Conservation (phyloP, 2,329 filamentous ascomycete species). For the Chaetomiaceae sp. region DNA sequence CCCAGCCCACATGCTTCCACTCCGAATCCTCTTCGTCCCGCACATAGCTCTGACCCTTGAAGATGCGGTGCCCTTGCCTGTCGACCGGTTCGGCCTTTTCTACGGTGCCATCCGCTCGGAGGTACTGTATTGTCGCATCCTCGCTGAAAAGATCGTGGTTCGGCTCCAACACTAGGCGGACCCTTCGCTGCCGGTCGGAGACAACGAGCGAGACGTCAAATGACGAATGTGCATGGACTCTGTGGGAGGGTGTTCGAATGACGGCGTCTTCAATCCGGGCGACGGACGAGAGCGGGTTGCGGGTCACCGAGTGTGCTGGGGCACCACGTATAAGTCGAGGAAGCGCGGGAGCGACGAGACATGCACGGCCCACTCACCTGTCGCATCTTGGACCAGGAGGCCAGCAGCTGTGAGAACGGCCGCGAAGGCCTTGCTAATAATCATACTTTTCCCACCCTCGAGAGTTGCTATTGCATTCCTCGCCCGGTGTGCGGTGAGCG, state of each 20-base stretch:
- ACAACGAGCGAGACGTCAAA: slow-evolving; percentile 83
- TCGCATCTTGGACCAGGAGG: slow-evolving; percentile 22
- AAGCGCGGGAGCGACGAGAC: background rate
- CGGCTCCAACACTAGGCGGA: slow-evolving; percentile 78
- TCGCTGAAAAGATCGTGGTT: slow-evolving; percentile 85
- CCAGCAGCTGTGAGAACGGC: slow-evolving; percentile 24
- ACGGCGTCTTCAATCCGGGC: slow-evolving; percentile 66
- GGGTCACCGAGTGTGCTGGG: slow-evolving; percentile 62
- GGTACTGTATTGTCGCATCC: slow-evolving; percentile 65
- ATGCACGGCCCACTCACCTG: slow-evolving; percentile 20
- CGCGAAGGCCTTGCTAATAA: slow-evolving; percentile 27
- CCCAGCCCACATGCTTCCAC: slow-evolving; percentile 83
- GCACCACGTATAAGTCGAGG: slow-evolving; percentile 1
- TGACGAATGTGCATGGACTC: slow-evolving; percentile 69
- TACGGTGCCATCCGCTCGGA: slow-evolving; percentile 66
- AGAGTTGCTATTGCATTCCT: slow-evolving; percentile 6
- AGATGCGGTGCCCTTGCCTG: slow-evolving; percentile 72
- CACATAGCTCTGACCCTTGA: slow-evolving; percentile 71
- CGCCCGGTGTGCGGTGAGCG: background rate
- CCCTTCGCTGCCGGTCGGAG: slow-evolving; percentile 57
- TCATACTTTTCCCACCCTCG: slow-evolving; percentile 22
- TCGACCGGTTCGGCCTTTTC: slow-evolving; percentile 61
- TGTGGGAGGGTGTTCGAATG: slow-evolving; percentile 72
- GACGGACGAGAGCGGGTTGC: slow-evolving; percentile 72
- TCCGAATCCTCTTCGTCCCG: slow-evolving; percentile 51